phyloP scores from a whole-genome alignment of 2,329 filamentous ascomycete species.

The Neofusicoccum laricinum region DNA sequence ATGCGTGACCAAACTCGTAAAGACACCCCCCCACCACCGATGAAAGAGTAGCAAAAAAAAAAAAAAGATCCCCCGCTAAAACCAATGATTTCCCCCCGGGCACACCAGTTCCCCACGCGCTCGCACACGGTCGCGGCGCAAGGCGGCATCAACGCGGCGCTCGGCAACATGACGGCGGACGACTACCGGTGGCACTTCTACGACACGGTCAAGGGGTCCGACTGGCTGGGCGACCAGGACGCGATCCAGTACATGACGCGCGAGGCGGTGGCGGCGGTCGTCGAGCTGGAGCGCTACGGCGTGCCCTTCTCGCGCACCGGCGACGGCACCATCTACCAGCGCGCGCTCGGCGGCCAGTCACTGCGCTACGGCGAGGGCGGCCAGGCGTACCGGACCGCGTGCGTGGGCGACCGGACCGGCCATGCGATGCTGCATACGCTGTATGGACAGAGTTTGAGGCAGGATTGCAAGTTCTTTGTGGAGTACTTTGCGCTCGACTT shows the following conservation, averaged over 20 bases:
- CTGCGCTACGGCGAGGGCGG: slow-evolving; percentile 48
- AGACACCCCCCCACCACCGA: no score
- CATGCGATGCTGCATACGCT: slow-evolving; percentile 52
- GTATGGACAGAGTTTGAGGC: slow-evolving; percentile 49
- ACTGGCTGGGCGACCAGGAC: slow-evolving; percentile 60
- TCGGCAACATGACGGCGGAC: slow-evolving; percentile 56
- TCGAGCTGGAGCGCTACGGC: slow-evolving; percentile 56
- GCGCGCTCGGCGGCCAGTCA: slow-evolving; percentile 48
- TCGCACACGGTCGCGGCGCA: slow-evolving; percentile 66
- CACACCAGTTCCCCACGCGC: slow-evolving; percentile 56
- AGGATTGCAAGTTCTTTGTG: slow-evolving; percentile 50
- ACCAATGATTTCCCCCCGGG: no score
- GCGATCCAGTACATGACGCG: slow-evolving; percentile 60
- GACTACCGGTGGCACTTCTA: slow-evolving; percentile 62
- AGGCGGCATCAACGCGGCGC: slow-evolving; percentile 60
- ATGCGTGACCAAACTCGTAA: slow-evolving; percentile 57
- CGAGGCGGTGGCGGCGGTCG: slow-evolving; percentile 53
- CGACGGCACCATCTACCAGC: slow-evolving; percentile 48
- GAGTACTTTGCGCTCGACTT: slow-evolving; percentile 51
- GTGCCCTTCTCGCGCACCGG: slow-evolving; percentile 52
- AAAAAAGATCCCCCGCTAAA: no score
- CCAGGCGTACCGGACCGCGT: slow-evolving; percentile 48
- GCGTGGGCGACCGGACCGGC: slow-evolving; percentile 47
- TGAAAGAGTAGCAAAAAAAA: no score
- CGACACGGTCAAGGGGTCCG: slow-evolving; percentile 57